Base-by-base conservation (phyloP, 73 alveolate species). In the Blepharisma stoltei region DNA sequence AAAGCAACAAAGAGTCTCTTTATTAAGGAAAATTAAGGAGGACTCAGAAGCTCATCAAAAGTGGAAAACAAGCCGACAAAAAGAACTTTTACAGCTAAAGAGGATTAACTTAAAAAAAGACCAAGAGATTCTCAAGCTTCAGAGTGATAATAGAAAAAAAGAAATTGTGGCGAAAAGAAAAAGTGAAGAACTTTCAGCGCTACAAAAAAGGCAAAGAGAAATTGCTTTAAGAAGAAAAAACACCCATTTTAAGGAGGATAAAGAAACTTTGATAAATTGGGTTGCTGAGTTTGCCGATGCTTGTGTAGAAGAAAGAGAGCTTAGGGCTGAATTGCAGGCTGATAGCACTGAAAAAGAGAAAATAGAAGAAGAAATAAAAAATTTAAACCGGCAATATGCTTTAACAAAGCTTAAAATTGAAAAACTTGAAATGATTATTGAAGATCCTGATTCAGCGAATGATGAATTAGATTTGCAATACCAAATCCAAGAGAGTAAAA, bases 21-120 rank as follows among this genome's bases (percentile, higher is more conserved):
- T 88, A 54, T 38, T 70, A 54, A 86, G 71, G 79, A 86, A 81
- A 52, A 54, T 80, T 66, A 88, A 85, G 77, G 92, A 84, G 48
- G 92, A 88, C 60, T 25, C 67, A 9, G 88, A 88, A 41, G 37
- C 54, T 55, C 82, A 78, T 75, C 54, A 73, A 9, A 85, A 88
- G 45, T 78, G 88, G 88, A 88, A 85, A 85, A 54, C 81, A 18
- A 83, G 67, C 6, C 73, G 83, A 47, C 79, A 52, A 6, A 80
- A 80, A 65, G 88, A 86, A 71, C 54, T 88, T 1, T 55, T 85
- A 76, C 49, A 54, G 25, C 53, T 81, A 60, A 84, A 88, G 70
- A 67, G 78, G 43, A 54, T 77, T 1, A 81, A 81, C 67, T 70
- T 73, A 20, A 85, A 76, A 83, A 88, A 88, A 49, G 95, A 88